Base-by-base conservation (phyloP, 192 early-diverging fungal genomes). In the Coemansia sp. region DNA sequence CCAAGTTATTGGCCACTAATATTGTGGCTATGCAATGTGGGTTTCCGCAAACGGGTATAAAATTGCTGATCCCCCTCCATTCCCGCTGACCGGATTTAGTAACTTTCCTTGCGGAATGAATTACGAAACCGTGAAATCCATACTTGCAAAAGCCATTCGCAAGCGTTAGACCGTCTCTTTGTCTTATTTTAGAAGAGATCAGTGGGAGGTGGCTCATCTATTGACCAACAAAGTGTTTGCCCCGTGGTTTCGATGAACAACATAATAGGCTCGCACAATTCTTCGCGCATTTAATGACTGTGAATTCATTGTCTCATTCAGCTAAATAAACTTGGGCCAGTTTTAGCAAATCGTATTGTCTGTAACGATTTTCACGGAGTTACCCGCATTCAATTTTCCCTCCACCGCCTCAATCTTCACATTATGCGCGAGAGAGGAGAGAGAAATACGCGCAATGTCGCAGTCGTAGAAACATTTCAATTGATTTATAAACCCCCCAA, bases 401-500 rank as follows among this genome's bases (percentile, higher is more conserved):
- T 19, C 45, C 45, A 17, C 5, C 3, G n/a, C 17, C 8, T 48
- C 45, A 29, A 3, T 29, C 29, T 29, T 20, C n/a, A 48, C 13
- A 46, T 5, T 2, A 62, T 8, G 38, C 1, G 9, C 11, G 11
- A 40, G 1, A 46, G 46, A 25, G 25, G 29, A 43, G 20, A 11
- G 20, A 48, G 3, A 17, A 19, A 4, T 14, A 9, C 49, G 3
- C 49, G 20, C 9, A 4, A 11, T 5, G 22, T 25, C 49, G 25
- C 49, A 52, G 49, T 52, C 9, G 23, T 11, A 15, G 23, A 52
- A 25, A 8, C 49, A 9, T 11, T 25, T 22, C 49, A 25, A 25
- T 13, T 52, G 8, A 52, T 52, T 52, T 52, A 52, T 52, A 52
- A 66, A 29, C 53, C n/a, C 23, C 9, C 33, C 45, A 56, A 65